Evolutionary conservation across 2,329 filamentous ascomycete species (phyloP).

Genomic region (Magnaporthales sp.): DNA sequence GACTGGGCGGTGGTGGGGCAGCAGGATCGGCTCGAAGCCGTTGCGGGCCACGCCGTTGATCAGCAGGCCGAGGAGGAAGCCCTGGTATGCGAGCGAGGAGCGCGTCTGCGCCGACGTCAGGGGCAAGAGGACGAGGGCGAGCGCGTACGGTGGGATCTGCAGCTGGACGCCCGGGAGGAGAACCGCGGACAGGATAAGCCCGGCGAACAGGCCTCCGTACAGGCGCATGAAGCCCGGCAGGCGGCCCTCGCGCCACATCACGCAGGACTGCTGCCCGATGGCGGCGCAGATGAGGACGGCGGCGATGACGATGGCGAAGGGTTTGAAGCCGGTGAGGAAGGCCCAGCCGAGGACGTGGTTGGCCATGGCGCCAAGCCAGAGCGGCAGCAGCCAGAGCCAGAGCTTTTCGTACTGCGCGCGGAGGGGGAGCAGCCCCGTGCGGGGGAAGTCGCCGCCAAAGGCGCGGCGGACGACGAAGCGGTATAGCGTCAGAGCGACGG

Average conservation of each 20-base stretch:
- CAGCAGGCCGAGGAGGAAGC: conserved; percentile 63
- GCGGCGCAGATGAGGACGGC: conserved; percentile 54
- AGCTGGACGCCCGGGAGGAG: conserved; percentile 57
- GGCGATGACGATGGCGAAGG: conserved; percentile 64
- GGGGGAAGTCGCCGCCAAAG: conserved; percentile 28
- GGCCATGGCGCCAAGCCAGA: conserved; percentile 64
- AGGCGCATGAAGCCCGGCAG: conserved; percentile 56
- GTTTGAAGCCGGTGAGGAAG: conserved; percentile 61
- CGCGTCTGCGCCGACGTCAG: conserved; percentile 65
- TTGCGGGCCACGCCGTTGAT: conserved; percentile 70
- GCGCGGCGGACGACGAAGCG: conserved; percentile 49
- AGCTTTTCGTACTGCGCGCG: conserved; percentile 62
- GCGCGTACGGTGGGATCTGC: conserved; percentile 69
- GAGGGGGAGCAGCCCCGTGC: conserved; percentile 20
- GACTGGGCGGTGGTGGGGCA: conserved; percentile 38
- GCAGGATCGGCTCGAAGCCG: conserved; percentile 64
- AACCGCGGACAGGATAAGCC: conserved; percentile 35
- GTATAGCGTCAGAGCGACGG: conserved; percentile 62
- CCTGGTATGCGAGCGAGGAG: conserved; percentile 60
- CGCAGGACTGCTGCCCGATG: conserved; percentile 58
- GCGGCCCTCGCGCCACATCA: conserved; percentile 58
- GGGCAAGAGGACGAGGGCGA: conserved; percentile 61
- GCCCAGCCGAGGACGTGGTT: conserved; percentile 72
- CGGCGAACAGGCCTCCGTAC: conserved; percentile 44
- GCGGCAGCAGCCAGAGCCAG: conserved; percentile 59